A percentile compares a stretch with the other conserved stretches of the same genome.
Conservation (phyloP, 306 rosid species). For the Nissolia schottii region DNA sequence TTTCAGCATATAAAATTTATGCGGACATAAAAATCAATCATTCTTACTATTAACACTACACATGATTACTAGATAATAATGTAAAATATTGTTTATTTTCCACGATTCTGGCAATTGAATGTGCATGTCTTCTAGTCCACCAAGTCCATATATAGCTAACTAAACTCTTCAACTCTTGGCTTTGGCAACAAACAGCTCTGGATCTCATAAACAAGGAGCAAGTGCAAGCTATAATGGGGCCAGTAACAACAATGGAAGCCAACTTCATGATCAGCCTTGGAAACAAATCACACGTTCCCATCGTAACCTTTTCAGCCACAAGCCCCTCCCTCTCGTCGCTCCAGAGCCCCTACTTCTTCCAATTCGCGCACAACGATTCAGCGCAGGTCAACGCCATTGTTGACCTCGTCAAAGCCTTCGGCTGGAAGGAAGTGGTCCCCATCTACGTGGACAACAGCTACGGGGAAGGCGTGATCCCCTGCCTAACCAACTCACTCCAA, state of each 20-base stretch:
- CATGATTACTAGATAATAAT: too few species aligned
- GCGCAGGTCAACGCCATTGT: slow-evolving; percentile 42
- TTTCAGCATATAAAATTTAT: too few species aligned
- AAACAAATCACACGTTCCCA: slow-evolving; percentile 44
- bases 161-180: neutral
- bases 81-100: too few species aligned
- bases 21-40: too few species aligned
- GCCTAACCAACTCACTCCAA: slow-evolving; percentile 40
- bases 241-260: slow-evolving; percentile 43
- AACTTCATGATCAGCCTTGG: slow-evolving; percentile 47
- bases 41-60: too few species aligned
- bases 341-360: slow-evolving; percentile 44
- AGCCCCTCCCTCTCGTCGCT: slow-evolving; percentile 44
- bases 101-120: too few species aligned
- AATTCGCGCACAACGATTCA: slow-evolving; percentile 35
- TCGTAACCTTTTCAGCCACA: slow-evolving; percentile 51
- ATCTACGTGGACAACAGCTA: slow-evolving; percentile 40
- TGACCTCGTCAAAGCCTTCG: slow-evolving; percentile 32
- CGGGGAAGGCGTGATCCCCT: slow-evolving; percentile 45
- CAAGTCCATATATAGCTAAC: neutral
- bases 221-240: slow-evolving; percentile 56
- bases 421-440: slow-evolving; percentile 50
- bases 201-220: slow-evolving; percentile 45
- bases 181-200: slow-evolving; percentile 20
- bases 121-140: neutral